Percentiles rank a stretch among this genome's conserved stretches.
These are phyloP conservation scores for Oryza brachyantha DNA, from an alignment of 176 grass and related monocot species.

Conservation along the genomic window DNA sequence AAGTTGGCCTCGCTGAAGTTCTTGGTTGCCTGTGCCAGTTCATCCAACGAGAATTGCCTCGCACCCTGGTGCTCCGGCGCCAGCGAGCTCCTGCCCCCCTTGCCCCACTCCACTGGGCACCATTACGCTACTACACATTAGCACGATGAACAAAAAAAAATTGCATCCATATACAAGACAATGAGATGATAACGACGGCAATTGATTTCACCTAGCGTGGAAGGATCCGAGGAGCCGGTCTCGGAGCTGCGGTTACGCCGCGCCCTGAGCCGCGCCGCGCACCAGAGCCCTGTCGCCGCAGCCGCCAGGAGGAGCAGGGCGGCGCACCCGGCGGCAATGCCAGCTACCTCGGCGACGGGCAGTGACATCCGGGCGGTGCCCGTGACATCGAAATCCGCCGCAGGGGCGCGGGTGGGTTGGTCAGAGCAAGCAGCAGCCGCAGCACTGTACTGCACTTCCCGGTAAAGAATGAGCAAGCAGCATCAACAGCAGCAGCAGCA, in stretches of 20 bases:
- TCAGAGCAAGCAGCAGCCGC: slow-evolving; percentile 18
- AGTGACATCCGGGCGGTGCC: slow-evolving; percentile 70
- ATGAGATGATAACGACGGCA: background rate
- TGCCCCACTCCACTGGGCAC: slow-evolving; percentile 82
- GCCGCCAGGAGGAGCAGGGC: slow-evolving; percentile 32
- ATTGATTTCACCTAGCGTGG: slow-evolving; percentile 63
- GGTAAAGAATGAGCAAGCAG: background rate
- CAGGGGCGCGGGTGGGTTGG: background rate
- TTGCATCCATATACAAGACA: background rate
- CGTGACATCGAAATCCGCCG: slow-evolving; percentile 89
- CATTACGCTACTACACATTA: slow-evolving; percentile 2
- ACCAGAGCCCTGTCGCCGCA: slow-evolving; percentile 48
- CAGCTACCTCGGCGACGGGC: slow-evolving; percentile 65
- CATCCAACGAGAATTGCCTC: slow-evolving; percentile 70
- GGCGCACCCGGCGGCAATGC: slow-evolving; percentile 61
- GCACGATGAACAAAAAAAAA: background rate
- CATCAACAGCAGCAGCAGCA: slow-evolving; percentile 18
- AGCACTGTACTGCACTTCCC: background rate
- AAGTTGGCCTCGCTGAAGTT: slow-evolving; percentile 73
- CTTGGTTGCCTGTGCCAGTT: slow-evolving; percentile 79
- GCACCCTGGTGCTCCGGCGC: slow-evolving; percentile 43
- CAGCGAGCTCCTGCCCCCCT: slow-evolving; percentile 39
- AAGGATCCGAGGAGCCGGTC: slow-evolving; percentile 85
- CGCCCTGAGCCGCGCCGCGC: slow-evolving; percentile 32
- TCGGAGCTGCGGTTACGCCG: slow-evolving; percentile 73